phyloP scores from a whole-genome alignment of 2,329 filamentous ascomycete species.

The Helminthosporium solani region DNA sequence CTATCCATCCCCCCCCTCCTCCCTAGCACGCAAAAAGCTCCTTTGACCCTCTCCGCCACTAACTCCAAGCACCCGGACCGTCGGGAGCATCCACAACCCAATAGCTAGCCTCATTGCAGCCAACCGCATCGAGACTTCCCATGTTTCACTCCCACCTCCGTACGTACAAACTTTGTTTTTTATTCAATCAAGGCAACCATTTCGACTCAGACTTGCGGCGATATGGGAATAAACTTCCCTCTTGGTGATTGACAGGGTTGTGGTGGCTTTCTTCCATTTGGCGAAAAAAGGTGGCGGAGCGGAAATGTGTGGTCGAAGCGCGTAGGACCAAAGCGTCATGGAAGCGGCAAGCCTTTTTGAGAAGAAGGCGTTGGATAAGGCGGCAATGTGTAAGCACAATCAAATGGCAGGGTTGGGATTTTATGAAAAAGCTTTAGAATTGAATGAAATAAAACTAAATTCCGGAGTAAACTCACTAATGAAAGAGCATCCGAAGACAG shows the following conservation, averaged over 20 bases:
- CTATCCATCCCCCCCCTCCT: too few relatives aligned
- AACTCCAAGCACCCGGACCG: too few relatives aligned
- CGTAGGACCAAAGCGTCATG: neutral
- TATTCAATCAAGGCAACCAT: neutral
- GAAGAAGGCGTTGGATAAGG: constrained; percentile 4
- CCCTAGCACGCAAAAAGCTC: too few relatives aligned
- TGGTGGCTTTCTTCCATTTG: too few relatives aligned
- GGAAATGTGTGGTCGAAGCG: neutral
- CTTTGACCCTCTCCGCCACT: too few relatives aligned
- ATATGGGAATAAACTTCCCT: neutral
- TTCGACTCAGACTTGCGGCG: neutral
- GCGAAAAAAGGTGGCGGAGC: neutral
- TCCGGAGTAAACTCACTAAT: neutral
- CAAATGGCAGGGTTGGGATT: neutral
- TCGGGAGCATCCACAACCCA: too few relatives aligned
- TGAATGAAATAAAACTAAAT: neutral
- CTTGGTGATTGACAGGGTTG: neutral
- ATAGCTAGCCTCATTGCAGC: too few relatives aligned
- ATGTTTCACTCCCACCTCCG: neutral
- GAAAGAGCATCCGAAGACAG: neutral
- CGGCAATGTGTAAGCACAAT: neutral
- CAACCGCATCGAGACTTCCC: too few relatives aligned
- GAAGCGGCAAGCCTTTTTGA: neutral
- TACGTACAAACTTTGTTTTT: neutral
- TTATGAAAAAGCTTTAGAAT: too few relatives aligned